Conservation (phyloP, 208 protist species). For the Spironucleus salmonicida region DNA sequence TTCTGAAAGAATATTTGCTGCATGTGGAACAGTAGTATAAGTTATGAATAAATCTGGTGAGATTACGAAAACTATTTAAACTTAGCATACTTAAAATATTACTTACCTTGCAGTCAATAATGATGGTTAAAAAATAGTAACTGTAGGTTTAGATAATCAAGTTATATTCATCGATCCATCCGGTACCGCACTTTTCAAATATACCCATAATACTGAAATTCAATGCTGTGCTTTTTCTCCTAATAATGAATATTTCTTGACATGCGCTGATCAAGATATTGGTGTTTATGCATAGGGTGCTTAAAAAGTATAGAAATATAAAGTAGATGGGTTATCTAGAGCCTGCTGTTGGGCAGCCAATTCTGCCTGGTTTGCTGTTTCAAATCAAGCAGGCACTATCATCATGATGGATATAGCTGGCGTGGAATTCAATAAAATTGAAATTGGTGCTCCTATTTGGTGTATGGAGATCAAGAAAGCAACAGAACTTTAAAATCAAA, state of each 20-base stretch:
- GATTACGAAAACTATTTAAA: neutral
- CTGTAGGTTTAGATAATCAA: neutral
- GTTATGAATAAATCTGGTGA: neutral
- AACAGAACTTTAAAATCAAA: neutral
- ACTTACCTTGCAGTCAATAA: neutral
- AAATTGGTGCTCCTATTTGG: conserved; percentile 9
- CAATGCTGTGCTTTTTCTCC: conserved; percentile 7
- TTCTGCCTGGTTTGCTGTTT: neutral
- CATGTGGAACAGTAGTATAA: neutral
- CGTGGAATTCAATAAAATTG: neutral
- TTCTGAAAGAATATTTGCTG: neutral
- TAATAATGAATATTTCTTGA: neutral
- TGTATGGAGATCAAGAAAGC: neutral
- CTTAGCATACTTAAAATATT: neutral
- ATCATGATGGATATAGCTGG: neutral
- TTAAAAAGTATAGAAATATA: neutral
- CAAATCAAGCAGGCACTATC: neutral
- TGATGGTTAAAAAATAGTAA: neutral
- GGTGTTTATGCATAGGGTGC: neutral
- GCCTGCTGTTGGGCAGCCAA: neutral
- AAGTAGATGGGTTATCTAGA: neutral
- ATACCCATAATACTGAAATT: conserved; percentile 6
- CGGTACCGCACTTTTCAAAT: conserved; percentile 27
- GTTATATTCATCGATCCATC: conserved; percentile 16
- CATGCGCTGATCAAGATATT: neutral